These are phyloP conservation scores for Tolypocladium amazonense DNA, from an alignment of 2,329 filamentous ascomycete species.

Conservation along the genomic window DNA sequence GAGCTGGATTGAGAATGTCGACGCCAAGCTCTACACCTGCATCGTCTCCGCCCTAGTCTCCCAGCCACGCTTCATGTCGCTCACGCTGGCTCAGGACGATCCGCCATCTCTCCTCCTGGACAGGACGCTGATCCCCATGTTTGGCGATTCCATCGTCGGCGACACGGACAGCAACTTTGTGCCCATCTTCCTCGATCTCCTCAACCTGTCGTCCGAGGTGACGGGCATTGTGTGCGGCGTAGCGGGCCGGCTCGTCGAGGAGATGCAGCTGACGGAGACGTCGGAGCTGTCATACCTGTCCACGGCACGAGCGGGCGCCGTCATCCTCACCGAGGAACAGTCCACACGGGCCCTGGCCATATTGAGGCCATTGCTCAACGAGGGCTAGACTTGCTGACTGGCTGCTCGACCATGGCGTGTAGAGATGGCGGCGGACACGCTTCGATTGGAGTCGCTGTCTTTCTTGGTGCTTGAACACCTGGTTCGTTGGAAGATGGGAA, in stretches of 20 bases:
- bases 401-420: background rate
- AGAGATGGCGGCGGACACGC: background rate
- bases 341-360: constrained; percentile 64
- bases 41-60: constrained; percentile 50
- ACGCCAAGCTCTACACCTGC: constrained; percentile 52
- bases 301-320: constrained; percentile 78
- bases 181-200: constrained; percentile 81
- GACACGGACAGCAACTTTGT: constrained; percentile 62
- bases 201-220: constrained; percentile 70
- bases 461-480: background rate
- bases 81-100: constrained; percentile 63
- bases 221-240: constrained; percentile 95
- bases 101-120: constrained; percentile 66
- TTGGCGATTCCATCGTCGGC: constrained; percentile 66
- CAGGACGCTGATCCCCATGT: constrained; percentile 52
- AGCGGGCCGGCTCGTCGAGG: constrained; percentile 68
- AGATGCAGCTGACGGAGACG: constrained; percentile 44
- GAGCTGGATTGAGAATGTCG: constrained; percentile 49
- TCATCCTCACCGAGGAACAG: constrained; percentile 71
- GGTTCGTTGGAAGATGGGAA: background rate
- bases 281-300: constrained; percentile 86
- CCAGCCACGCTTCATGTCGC: constrained; percentile 61
- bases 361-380: constrained; percentile 41
- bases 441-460: background rate
- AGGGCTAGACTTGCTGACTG: constrained; percentile 10